A percentile compares a stretch with the other conserved stretches of the same genome.
Evolutionary conservation across 2,329 filamentous ascomycete species (phyloP).

Genomic region (Ophiostoma quercus): DNA sequence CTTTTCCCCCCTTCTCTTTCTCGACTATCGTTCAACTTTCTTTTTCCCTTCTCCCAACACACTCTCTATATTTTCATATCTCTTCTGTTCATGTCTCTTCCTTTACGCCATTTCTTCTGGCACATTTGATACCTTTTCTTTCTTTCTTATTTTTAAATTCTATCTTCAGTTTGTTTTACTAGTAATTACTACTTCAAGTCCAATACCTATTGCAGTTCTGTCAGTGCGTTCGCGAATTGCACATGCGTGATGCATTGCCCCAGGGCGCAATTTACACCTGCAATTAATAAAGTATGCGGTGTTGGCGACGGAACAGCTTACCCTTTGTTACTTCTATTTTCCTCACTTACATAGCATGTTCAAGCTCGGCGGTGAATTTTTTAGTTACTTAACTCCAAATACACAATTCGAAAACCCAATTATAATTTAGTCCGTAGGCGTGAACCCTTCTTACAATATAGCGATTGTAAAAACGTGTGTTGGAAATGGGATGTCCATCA

Average conservation of each 20-base stretch:
- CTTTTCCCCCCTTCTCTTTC: neutral
- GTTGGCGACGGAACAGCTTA: neutral
- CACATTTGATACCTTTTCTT: conserved; percentile 11
- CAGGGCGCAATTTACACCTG: neutral
- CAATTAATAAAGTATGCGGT: neutral
- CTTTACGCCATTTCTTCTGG: neutral
- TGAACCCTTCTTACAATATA: no score
- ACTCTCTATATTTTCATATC: neutral
- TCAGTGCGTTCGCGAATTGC: neutral
- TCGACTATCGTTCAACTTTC: neutral
- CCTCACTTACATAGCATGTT: no score
- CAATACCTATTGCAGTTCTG: neutral
- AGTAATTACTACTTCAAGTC: neutral
- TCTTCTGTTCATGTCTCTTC: neutral
- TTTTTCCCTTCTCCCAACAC: neutral
- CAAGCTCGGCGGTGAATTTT: no score
- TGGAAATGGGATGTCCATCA: neutral
- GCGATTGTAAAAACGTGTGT: neutral
- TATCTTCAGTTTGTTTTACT: neutral
- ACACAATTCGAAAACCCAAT: no score
- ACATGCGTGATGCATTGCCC: neutral
- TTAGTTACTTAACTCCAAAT: no score
- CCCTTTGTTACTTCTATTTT: no score
- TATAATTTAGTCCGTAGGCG: no score
- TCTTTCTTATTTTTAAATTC: neutral